These are phyloP conservation scores for Phycomyces nitens DNA, from an alignment of 192 early-diverging fungal species.

Conservation along the genomic window DNA sequence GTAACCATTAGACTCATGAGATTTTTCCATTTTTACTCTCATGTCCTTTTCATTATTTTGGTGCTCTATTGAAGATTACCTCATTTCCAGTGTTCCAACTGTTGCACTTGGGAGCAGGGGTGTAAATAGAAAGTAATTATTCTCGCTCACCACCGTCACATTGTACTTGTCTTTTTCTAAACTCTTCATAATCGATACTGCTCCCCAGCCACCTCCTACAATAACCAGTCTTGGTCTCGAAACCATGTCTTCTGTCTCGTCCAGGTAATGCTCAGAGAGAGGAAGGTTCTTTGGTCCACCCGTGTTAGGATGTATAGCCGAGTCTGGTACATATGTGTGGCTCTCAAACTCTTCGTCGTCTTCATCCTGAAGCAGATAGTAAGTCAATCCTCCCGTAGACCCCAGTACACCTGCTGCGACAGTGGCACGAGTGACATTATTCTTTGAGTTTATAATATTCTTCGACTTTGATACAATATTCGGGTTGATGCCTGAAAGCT, in stretches of 20 bases:
- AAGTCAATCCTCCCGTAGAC: no score
- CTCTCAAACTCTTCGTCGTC: no score
- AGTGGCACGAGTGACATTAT: no score
- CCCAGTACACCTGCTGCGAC: no score
- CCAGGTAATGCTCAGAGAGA: slow-evolving; percentile 37
- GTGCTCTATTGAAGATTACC: slow-evolving; percentile 29
- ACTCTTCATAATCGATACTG: slow-evolving; percentile 38
- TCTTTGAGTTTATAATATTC: no score
- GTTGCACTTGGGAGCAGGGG: slow-evolving; percentile 50
- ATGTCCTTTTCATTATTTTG: not conserved
- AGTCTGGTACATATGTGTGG: not conserved
- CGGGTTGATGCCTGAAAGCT: no score
- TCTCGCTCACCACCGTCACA: slow-evolving; percentile 43
- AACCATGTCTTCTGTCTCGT: slow-evolving; percentile 34
- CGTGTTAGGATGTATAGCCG: slow-evolving; percentile 23
- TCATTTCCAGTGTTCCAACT: slow-evolving; percentile 55
- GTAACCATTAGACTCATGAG: not conserved
- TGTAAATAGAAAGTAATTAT: slow-evolving; percentile 57
- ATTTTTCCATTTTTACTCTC: not conserved
- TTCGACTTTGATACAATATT: no score
- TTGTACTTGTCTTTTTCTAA: slow-evolving; percentile 53
- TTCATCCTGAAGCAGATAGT: no score
- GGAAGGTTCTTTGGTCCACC: slow-evolving; percentile 49
- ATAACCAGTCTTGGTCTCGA: slow-evolving; percentile 40
- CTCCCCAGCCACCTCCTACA: slow-evolving; percentile 56